A percentile compares a stretch with the other conserved stretches of the same genome.
Evolutionary conservation across 352 stramenopile species (phyloP).

Genomic region (Globisporangium lucens): DNA sequence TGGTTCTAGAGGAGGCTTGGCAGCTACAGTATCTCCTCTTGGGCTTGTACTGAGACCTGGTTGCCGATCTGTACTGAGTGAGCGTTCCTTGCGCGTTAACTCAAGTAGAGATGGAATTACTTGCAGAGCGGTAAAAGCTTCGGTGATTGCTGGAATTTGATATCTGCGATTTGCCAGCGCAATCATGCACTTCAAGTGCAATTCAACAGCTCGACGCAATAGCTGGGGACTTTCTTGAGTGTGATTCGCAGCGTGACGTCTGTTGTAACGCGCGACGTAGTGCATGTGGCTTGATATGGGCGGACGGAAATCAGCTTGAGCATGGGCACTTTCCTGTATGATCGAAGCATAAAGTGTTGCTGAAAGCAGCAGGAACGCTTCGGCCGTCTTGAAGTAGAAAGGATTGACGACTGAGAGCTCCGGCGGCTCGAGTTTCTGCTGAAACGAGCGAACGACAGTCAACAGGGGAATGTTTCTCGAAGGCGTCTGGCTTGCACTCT

Average conservation of each 20-base stretch:
- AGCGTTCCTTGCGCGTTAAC: conserved; percentile 11
- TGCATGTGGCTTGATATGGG: conserved; percentile 33
- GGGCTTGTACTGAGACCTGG: conserved; percentile 4
- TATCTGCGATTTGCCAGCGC: conserved; percentile 30
- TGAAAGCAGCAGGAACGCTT: conserved; percentile 29
- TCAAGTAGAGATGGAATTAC: conserved; percentile 24
- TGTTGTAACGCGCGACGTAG: conserved; percentile 24
- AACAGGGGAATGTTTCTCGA: not conserved
- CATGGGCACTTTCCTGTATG: conserved; percentile 7
- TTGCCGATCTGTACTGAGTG: not conserved
- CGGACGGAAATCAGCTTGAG: conserved; percentile 21
- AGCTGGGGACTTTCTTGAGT: conserved; percentile 19
- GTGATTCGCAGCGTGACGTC: conserved; percentile 15
- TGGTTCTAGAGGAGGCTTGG: not conserved
- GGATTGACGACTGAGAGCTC: conserved; percentile 3
- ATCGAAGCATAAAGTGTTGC: conserved; percentile 30
- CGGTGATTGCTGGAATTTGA: conserved; percentile 24
- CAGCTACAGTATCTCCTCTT: not conserved
- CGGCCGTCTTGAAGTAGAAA: conserved; percentile 20
- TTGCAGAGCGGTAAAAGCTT: conserved; percentile 22
- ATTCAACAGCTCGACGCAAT: conserved; percentile 21
- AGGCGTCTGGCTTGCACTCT: not conserved
- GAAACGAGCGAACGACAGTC: conserved; percentile 3
- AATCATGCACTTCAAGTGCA: conserved; percentile 40
- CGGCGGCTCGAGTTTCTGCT: not conserved